Evolutionary conservation across 148 eudicot genomes (phyloP).

Genomic region (Amaranthus palmeri): DNA sequence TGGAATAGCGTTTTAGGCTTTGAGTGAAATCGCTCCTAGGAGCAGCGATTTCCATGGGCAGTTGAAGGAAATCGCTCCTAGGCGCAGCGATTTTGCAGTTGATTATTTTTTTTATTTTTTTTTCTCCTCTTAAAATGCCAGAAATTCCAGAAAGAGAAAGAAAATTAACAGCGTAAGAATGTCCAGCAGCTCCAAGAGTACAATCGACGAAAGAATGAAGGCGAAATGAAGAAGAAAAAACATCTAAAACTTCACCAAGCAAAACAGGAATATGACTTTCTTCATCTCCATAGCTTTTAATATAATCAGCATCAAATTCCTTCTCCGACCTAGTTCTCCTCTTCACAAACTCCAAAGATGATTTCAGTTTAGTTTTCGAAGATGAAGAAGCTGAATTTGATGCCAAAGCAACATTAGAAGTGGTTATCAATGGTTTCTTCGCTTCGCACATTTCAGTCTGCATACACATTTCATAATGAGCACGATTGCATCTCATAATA

Average conservation of each 20-base stretch:
- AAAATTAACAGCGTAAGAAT: conserved; percentile 68
- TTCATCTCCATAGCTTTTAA: conserved; percentile 45
- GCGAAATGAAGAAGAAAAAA: conserved; percentile 39
- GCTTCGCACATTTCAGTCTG: too few relatives aligned
- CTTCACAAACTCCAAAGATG: conserved; percentile 39
- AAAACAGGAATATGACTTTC: conserved; percentile 74
- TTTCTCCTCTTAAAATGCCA: too few relatives aligned
- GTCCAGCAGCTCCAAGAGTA: conserved; percentile 94
- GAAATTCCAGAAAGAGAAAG: neutral
- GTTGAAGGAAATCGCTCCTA: too few relatives aligned
- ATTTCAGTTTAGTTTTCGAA: conserved; percentile 16
- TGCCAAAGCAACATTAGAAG: neutral
- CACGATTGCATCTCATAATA: neutral
- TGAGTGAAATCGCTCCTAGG: too few relatives aligned
- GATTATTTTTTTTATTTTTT: too few relatives aligned
- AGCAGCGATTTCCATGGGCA: too few relatives aligned
- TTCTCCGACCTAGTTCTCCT: conserved; percentile 73
- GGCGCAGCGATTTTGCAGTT: too few relatives aligned
- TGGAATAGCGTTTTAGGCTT: too few relatives aligned
- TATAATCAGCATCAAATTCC: conserved; percentile 49
- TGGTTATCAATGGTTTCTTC: neutral
- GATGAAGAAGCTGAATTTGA: neutral
- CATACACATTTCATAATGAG: neutral
- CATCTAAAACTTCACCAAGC: conserved; percentile 87
- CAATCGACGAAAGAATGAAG: conserved; percentile 77